Evolutionary conservation across 225 moss, liverwort and hornwort genomes (phyloP).

Genomic region (Pseudoscleropodium purum): DNA sequence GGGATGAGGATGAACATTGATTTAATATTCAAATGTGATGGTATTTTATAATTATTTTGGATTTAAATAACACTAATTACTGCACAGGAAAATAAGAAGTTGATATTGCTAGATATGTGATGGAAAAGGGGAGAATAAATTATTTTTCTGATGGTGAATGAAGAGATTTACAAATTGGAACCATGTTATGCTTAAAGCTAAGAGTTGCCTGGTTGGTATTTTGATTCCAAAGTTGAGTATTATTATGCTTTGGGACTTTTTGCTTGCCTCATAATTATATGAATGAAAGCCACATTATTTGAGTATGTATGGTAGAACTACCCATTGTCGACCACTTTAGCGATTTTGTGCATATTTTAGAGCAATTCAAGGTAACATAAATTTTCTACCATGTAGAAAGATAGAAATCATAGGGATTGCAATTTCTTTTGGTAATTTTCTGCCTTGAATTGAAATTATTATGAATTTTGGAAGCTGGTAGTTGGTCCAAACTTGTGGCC

Average conservation of each 20-base stretch:
- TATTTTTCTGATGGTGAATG: not conserved
- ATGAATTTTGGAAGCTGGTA: no score
- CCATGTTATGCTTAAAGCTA: not conserved
- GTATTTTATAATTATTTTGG: not conserved
- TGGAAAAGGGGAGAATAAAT: rapidly evolving
- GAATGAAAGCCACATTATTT: not conserved
- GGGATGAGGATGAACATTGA: not conserved
- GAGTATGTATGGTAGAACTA: not conserved
- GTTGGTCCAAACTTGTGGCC: no score
- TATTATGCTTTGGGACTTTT: rapidly evolving
- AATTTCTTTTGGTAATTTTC: no score
- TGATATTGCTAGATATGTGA: not conserved
- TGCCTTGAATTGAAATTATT: no score
- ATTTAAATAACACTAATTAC: not conserved
- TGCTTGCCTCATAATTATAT: rapidly evolving
- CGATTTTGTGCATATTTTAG: no score
- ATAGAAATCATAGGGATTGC: no score
- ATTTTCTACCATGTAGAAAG: no score
- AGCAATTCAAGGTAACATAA: no score
- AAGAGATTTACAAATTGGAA: not conserved
- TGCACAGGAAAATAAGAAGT: rapidly evolving
- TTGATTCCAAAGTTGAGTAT: not conserved
- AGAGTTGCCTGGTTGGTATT: not conserved
- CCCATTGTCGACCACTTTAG: no score
- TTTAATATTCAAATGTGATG: not conserved